A percentile compares a stretch with the other conserved stretches of the same genome.
phyloP scores from a whole-genome alignment of 441 rosid species.

The Mallotus japonicus region DNA sequence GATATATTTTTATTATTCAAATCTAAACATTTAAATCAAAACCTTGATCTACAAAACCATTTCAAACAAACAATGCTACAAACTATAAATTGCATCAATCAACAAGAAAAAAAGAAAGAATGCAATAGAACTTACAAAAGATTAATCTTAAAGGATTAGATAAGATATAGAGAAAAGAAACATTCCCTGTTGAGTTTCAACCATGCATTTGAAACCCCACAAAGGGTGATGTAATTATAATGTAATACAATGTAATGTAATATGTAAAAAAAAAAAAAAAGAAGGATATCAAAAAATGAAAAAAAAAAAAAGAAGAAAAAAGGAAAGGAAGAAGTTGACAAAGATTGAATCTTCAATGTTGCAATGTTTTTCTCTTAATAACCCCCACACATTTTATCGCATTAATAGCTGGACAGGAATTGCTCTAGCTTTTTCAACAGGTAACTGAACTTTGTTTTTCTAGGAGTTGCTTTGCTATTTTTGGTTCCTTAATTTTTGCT shows the following conservation, averaged over 20 bases:
- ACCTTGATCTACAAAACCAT: no score
- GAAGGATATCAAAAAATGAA: not conserved
- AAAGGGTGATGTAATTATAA: slow-evolving; percentile 32
- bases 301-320: not conserved
- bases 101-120: not conserved
- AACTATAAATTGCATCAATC: no score
- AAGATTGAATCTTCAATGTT: no score
- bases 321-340: not conserved
- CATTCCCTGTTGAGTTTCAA: slow-evolving; percentile 46
- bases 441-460: slow-evolving; percentile 20
- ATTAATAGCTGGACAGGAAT: slow-evolving; percentile 36
- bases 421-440: not conserved
- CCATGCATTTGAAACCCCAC: slow-evolving; percentile 29
- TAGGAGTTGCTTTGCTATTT: slow-evolving; percentile 18
- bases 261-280: not conserved
- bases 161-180: slow-evolving; percentile 7
- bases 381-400: slow-evolving; percentile 28
- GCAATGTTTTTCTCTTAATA: not conserved
- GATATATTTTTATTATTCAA: no score
- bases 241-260: no score
- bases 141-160: slow-evolving; percentile 5
- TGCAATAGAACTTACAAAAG: slow-evolving; percentile 7
- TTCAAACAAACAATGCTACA: no score
- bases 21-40: no score
- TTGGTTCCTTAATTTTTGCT: slow-evolving; percentile 8